Conservation (phyloP, 2,329 filamentous ascomycete genomes). For the Aspergillus carbonarius region DNA sequence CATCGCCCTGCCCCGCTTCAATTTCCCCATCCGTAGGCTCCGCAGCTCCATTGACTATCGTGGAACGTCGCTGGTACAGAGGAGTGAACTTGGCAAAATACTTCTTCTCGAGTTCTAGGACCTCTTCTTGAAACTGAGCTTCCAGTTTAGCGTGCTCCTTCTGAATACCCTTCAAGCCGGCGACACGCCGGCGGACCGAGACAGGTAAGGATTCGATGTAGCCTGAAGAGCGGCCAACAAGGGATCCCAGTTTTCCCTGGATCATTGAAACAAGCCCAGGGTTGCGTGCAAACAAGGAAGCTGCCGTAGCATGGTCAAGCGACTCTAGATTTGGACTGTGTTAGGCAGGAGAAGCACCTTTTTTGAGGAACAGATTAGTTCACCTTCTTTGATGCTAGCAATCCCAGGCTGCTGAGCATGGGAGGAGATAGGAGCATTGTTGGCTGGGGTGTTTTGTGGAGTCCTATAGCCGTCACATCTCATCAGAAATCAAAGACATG, state of each 20-base stretch:
- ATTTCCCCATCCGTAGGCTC: slow-evolving; percentile 90
- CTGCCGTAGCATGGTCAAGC: slow-evolving; percentile 79
- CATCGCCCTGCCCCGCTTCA: slow-evolving; percentile 78
- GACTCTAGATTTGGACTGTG: slow-evolving; percentile 65
- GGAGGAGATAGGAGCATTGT: slow-evolving; percentile 94
- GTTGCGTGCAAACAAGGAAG: slow-evolving; percentile 93
- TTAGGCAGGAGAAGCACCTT: background rate
- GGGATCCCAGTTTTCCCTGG: slow-evolving; percentile 88
- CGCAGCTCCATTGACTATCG: slow-evolving; percentile 81
- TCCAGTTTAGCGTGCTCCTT: slow-evolving; percentile 99
- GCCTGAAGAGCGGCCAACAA: slow-evolving; percentile 92
- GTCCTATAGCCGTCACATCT: slow-evolving; percentile 62
- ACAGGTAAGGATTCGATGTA: slow-evolving; percentile 95
- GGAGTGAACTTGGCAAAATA: slow-evolving; percentile 99
- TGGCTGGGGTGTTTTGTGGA: slow-evolving; percentile 95
- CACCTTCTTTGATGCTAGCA: slow-evolving; percentile 96
- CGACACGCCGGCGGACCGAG: slow-evolving; percentile 86
- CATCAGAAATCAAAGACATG: slow-evolving; percentile 22
- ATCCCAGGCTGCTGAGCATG: slow-evolving; percentile 94
- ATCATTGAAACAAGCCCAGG: slow-evolving; percentile 95
- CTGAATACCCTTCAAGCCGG: slow-evolving; percentile 95
- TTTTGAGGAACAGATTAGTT: slow-evolving; percentile 33
- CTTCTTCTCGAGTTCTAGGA: slow-evolving; percentile 97
- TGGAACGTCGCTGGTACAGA: slow-evolving; percentile 89
- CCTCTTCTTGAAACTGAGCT: slow-evolving; percentile 97